These are phyloP conservation scores for Bolboschoenoplectus hybrid DNA, from an alignment of 202 grass and related monocot species.

Conservation along the genomic window DNA sequence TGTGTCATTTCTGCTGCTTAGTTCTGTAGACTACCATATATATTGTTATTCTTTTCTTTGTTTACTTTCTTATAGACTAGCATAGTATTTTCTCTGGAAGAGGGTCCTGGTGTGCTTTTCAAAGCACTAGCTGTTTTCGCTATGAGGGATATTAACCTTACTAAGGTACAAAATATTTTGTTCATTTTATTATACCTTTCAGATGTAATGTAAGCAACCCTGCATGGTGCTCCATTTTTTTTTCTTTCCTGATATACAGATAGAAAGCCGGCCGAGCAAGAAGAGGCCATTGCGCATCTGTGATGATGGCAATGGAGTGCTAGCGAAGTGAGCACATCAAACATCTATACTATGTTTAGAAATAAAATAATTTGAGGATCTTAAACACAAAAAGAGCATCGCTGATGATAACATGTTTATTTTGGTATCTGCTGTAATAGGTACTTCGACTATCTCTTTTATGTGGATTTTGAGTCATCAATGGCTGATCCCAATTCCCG, in stretches of 20 bases:
- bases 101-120: slow-evolving; percentile 86
- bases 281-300: slow-evolving; percentile 66
- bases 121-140: slow-evolving; percentile 96
- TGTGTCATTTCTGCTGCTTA: not conserved
- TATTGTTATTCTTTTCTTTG: slow-evolving; percentile 11
- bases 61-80: slow-evolving; percentile 68
- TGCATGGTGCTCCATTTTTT: slow-evolving; percentile 1
- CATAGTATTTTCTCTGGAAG: slow-evolving; percentile 97
- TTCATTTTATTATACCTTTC: not conserved
- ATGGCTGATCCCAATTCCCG: slow-evolving; percentile 82
- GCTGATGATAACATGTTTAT: slow-evolving; percentile 2
- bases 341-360: not conserved
- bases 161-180: slow-evolving; percentile 56
- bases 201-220: not conserved
- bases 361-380: slow-evolving; percentile 6
- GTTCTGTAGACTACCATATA: slow-evolving; percentile 9
- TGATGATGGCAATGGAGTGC: slow-evolving; percentile 60
- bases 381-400: slow-evolving; percentile 26
- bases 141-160: slow-evolving; percentile 86
- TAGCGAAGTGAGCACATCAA: slow-evolving; percentile 62
- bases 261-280: slow-evolving; percentile 90
- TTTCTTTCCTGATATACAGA: slow-evolving; percentile 52
- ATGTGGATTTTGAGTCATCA: slow-evolving; percentile 91
- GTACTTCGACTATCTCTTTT: slow-evolving; percentile 97
- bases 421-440: slow-evolving; percentile 44